These are phyloP conservation scores for Candida methanosorbosa DNA, from an alignment of 805 yeast genomes.

Conservation along the genomic window DNA sequence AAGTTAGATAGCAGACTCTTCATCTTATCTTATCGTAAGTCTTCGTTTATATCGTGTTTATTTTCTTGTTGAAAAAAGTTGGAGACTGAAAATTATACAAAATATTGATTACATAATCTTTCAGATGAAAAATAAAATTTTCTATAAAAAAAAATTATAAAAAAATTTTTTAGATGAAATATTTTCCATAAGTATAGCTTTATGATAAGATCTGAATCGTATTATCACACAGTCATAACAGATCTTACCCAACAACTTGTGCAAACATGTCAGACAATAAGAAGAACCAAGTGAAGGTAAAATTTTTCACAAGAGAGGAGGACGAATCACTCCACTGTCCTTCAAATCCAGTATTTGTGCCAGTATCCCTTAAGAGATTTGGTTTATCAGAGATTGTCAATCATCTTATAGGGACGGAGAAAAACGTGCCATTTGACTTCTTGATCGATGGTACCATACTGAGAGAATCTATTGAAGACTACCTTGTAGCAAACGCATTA, in stretches of 20 bases:
- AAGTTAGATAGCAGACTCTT: not conserved
- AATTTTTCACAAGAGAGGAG: slow-evolving; percentile 79
- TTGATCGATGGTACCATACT: slow-evolving; percentile 77
- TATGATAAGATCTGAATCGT: too few relatives aligned
- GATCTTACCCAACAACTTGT: too few relatives aligned
- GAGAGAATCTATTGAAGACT: slow-evolving; percentile 72
- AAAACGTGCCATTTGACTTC: slow-evolving; percentile 86
- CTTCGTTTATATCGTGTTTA: not conserved
- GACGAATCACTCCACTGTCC: slow-evolving; percentile 63
- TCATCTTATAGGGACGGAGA: slow-evolving; percentile 59
- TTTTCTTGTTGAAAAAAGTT: too few relatives aligned
- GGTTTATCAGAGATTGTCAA: slow-evolving; percentile 95
- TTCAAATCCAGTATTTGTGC: slow-evolving; percentile 82
- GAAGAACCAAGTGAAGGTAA: slow-evolving; percentile 59
- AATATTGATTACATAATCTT: too few relatives aligned
- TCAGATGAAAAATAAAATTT: too few relatives aligned
- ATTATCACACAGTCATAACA: too few relatives aligned
- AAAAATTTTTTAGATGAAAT: too few relatives aligned
- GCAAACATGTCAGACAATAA: not conserved
- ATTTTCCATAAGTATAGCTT: too few relatives aligned
- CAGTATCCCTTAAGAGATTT: slow-evolving; percentile 75
- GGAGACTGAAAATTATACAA: not conserved
- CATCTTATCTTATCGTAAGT: not conserved
- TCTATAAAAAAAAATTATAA: too few relatives aligned
- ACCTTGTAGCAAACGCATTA: slow-evolving; percentile 65